phyloP scores from a whole-genome alignment of 2,329 filamentous ascomycete species.

The Claviceps pazoutovae region DNA sequence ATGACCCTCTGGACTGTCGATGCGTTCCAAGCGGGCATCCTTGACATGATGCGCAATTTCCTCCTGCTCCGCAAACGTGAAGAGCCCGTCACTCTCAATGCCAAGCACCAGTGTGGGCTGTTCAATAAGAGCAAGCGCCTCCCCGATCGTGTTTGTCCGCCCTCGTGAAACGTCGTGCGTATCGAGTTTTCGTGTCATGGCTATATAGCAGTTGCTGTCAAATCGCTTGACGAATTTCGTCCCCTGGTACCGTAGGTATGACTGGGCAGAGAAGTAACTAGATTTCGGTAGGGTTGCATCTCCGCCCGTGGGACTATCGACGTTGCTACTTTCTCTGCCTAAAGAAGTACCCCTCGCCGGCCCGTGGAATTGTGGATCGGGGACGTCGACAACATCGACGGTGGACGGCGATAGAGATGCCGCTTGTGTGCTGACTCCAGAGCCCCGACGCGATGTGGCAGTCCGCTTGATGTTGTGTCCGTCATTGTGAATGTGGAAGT shows the following conservation, averaged over 20 bases:
- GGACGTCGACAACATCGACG: conserved; percentile 11
- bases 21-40: conserved; percentile 64
- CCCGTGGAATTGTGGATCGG: conserved; percentile 57
- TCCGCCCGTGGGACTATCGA: conserved; percentile 33
- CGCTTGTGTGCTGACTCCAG: conserved; percentile 17
- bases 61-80: conserved; percentile 93
- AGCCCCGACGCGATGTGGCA: conserved; percentile 33
- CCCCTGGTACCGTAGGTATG: conserved; percentile 91
- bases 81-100: conserved; percentile 89
- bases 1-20: conserved; percentile 89
- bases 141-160: conserved; percentile 51
- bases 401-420: conserved; percentile 1
- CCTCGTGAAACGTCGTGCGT: conserved; percentile 87
- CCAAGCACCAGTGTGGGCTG: conserved; percentile 86
- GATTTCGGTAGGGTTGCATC: conserved; percentile 39
- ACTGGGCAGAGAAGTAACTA: conserved; percentile 97
- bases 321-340: conserved; percentile 19
- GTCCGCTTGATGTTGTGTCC: conserved; percentile 52
- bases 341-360: conserved; percentile 17
- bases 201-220: conserved; percentile 97
- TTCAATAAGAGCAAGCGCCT: conserved; percentile 67
- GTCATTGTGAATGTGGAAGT: conserved; percentile 74
- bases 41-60: conserved; percentile 75
- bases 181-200: conserved; percentile 93
- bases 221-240: conserved; percentile 94